Conservation (phyloP, 2,329 filamentous ascomycete species). For the Fusarium burgessii region DNA sequence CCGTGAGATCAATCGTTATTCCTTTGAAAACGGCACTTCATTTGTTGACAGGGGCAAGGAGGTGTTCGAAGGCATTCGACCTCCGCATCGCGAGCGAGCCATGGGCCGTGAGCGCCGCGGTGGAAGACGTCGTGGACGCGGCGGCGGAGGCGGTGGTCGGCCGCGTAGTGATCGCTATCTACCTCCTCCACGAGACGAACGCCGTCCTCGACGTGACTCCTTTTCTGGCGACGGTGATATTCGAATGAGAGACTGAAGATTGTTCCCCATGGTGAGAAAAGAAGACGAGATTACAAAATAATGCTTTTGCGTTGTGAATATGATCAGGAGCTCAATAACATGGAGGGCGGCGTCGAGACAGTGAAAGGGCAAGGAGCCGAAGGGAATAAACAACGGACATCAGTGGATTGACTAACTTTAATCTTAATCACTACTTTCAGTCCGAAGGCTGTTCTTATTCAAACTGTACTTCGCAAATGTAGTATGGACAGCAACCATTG, state of each 20-base stretch:
- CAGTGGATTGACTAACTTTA: conserved; percentile 16
- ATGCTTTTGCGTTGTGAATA: background rate
- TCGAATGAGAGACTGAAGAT: conserved; percentile 24
- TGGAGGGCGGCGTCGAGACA: conserved; percentile 5
- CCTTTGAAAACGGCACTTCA: conserved; percentile 73
- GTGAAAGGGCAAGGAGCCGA: background rate
- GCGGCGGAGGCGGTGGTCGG: conserved; percentile 46
- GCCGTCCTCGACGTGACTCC: conserved; percentile 26
- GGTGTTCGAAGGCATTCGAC: conserved; percentile 73
- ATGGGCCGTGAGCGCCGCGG: conserved; percentile 54
- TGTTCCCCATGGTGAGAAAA: background rate
- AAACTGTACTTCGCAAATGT: background rate
- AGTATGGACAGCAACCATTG: background rate
- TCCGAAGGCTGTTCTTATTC: background rate
- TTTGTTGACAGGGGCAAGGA: conserved; percentile 81
- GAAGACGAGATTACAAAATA: background rate
- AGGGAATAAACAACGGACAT: conserved; percentile 15
- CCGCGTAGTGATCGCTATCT: conserved; percentile 52
- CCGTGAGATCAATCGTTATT: conserved; percentile 73
- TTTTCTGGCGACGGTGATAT: conserved; percentile 20
- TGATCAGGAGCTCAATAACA: background rate
- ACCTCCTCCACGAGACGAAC: conserved; percentile 39
- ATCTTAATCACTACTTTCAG: background rate
- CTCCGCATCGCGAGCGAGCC: conserved; percentile 64
- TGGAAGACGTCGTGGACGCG: conserved; percentile 48